Percentiles rank a stretch among this genome's conserved stretches.
phyloP scores from a whole-genome alignment of 1,139 yeast genomes.

The Wickerhamomyces sp. region DNA sequence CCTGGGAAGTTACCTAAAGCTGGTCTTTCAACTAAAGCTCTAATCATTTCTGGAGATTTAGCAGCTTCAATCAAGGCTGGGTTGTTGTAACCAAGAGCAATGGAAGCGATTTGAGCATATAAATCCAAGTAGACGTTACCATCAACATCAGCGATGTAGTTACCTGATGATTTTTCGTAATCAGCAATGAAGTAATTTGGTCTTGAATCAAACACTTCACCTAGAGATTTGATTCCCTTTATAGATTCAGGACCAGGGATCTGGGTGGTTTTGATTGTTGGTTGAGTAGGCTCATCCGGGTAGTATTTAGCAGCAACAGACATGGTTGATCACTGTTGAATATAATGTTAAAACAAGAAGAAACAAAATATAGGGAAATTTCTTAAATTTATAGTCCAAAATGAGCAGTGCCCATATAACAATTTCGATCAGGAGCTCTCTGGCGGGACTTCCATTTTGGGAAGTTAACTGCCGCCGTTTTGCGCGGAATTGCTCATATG shows the following conservation, averaged over 20 bases:
- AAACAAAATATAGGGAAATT: neutral
- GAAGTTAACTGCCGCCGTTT: neutral
- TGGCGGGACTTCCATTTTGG: neutral
- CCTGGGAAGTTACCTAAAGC: slow-evolving; percentile 75
- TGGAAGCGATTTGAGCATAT: slow-evolving; percentile 71
- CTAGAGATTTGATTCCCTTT: slow-evolving; percentile 43
- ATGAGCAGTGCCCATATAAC: too few relatives aligned
- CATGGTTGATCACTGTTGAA: slow-evolving; percentile 17
- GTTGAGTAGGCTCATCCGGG: slow-evolving; percentile 52
- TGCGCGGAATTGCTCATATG: too few relatives aligned
- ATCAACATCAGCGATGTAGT: slow-evolving; percentile 67
- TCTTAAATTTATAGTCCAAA: neutral
- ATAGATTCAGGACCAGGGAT: slow-evolving; percentile 61
- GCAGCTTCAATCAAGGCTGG: slow-evolving; percentile 63
- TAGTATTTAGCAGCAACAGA: slow-evolving; percentile 50
- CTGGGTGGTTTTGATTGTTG: slow-evolving; percentile 39
- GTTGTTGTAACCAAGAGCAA: slow-evolving; percentile 71
- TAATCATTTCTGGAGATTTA: slow-evolving; percentile 58
- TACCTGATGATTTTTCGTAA: slow-evolving; percentile 61
- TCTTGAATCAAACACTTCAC: slow-evolving; percentile 57
- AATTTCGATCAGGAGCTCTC: neutral
- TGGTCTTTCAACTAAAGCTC: slow-evolving; percentile 66
- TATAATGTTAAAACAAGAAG: neutral
- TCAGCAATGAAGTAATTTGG: slow-evolving; percentile 68
- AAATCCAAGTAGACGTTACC: slow-evolving; percentile 61